Conservation (phyloP, 148 eudicot genomes). For the Amaranthus cruentus region DNA sequence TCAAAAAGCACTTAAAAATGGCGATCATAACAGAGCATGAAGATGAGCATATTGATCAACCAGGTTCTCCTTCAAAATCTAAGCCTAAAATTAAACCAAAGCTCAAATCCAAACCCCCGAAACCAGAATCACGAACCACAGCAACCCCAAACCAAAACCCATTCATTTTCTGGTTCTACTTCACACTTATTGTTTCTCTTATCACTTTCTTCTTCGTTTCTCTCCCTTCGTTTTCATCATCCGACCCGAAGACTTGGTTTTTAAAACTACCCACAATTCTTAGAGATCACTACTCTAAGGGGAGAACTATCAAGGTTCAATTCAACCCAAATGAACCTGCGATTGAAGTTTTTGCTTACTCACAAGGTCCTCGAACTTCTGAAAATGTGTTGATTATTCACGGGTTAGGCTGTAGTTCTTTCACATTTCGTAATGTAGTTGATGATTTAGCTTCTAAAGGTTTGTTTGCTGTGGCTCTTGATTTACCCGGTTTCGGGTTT, state of each 20-base stretch:
- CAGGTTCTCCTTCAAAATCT: constrained; percentile 35
- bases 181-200: constrained; percentile 51
- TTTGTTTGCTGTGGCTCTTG: constrained; percentile 54
- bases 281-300: constrained; percentile 58
- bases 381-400: constrained; percentile 59
- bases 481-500: constrained; percentile 92
- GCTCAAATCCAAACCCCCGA: constrained; percentile 18
- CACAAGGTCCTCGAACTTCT: constrained; percentile 39
- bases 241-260: constrained; percentile 83
- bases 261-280: constrained; percentile 55
- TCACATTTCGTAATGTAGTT: constrained; percentile 43
- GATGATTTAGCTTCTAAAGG: constrained; percentile 49
- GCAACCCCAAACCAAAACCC: constrained; percentile 39
- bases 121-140: constrained; percentile 14
- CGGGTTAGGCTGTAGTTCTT: constrained; percentile 82
- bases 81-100: constrained; percentile 23
- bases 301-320: constrained; percentile 62
- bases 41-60: constrained; percentile 32
- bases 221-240: constrained; percentile 39
- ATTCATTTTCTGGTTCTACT: constrained; percentile 78
- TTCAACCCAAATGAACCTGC: constrained; percentile 41
- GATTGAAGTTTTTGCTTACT: constrained; percentile 61
- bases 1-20: constrained; percentile 40
- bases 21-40: constrained; percentile 60
- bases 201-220: constrained; percentile 50